Conservation (phyloP, 331 rosid species). For the Phaseolus coccineus region DNA sequence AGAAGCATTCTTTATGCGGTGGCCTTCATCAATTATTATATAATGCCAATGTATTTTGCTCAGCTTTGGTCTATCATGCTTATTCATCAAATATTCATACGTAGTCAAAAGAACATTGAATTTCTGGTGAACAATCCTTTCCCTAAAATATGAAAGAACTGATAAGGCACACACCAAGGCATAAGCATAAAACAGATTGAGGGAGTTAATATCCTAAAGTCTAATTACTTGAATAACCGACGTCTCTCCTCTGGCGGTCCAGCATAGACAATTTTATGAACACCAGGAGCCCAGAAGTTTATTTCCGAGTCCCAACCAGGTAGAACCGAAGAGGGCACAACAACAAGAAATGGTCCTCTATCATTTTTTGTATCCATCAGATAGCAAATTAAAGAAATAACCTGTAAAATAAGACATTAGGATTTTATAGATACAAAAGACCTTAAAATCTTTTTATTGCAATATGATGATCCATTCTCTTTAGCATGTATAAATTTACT, state of each 20-base stretch:
- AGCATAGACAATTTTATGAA: conserved; percentile 82
- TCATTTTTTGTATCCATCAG: conserved; percentile 98
- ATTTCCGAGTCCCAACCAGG: conserved; percentile 99
- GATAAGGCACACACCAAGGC: conserved; percentile 40
- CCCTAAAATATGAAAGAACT: conserved; percentile 69
- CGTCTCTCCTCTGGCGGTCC: conserved; percentile 99
- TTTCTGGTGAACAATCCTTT: conserved; percentile 89
- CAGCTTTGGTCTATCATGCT: conserved; percentile 98
- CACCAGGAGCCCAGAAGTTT: conserved; percentile 89
- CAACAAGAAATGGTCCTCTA: conserved; percentile 98
- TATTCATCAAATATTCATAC: conserved; percentile 98
- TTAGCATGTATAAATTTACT: conserved; percentile 23
- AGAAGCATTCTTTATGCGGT: conserved; percentile 99
- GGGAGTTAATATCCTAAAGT: conserved; percentile 36
- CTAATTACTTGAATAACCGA: conserved; percentile 82
- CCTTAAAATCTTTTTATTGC: conserved; percentile 12
- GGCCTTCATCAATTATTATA: conserved; percentile 98
- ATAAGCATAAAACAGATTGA: conserved; percentile 27
- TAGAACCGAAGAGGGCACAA: conserved; percentile 97
- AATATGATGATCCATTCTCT: conserved; percentile 21
- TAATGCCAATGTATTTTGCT: conserved; percentile 98
- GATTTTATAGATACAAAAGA: conserved; percentile 17
- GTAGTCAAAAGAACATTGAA: conserved; percentile 98
- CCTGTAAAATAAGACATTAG: conserved; percentile 55
- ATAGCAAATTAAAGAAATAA: conserved; percentile 94